Evolutionary conservation across 2,329 filamentous ascomycete species (phyloP).

Genomic region (Colletotrichum gigasporum): DNA sequence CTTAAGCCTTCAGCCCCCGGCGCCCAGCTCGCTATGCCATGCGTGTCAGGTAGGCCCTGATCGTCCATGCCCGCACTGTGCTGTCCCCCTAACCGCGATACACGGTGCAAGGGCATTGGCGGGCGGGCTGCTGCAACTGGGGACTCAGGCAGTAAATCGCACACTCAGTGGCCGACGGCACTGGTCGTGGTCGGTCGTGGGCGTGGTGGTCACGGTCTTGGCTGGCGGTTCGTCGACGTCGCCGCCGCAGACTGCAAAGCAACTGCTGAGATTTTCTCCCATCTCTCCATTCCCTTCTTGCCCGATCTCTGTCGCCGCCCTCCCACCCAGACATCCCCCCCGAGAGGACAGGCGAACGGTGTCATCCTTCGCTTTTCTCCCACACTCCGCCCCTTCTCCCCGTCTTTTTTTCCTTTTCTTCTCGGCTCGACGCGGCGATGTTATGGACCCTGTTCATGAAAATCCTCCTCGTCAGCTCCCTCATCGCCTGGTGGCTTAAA

Average conservation of each 20-base stretch:
- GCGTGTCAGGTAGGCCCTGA: slow-evolving; percentile 19
- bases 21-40: slow-evolving; percentile 12
- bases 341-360: slow-evolving; percentile 30
- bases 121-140: not conserved
- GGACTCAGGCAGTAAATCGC: not conserved
- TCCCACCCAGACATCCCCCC: slow-evolving; percentile 17
- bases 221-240: slow-evolving; percentile 22
- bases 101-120: slow-evolving; percentile 16
- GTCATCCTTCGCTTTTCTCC: slow-evolving; percentile 25
- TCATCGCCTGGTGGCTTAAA: slow-evolving; percentile 35
- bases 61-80: slow-evolving; percentile 20
- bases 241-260: slow-evolving; percentile 17
- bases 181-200: no score
- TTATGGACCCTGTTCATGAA: slow-evolving; percentile 34
- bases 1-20: not conserved
- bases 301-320: slow-evolving; percentile 21
- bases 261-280: slow-evolving; percentile 32
- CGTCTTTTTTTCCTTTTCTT: slow-evolving; percentile 13
- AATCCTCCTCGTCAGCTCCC: slow-evolving; percentile 33
- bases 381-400: slow-evolving; percentile 13
- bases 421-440: slow-evolving; percentile 31
- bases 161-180: no score
- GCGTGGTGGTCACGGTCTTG: slow-evolving; percentile 5
- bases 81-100: slow-evolving; percentile 5
- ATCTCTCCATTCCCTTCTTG: slow-evolving; percentile 19